phyloP scores from a whole-genome alignment of 257 asterid species.

The Primulina eburnea region DNA sequence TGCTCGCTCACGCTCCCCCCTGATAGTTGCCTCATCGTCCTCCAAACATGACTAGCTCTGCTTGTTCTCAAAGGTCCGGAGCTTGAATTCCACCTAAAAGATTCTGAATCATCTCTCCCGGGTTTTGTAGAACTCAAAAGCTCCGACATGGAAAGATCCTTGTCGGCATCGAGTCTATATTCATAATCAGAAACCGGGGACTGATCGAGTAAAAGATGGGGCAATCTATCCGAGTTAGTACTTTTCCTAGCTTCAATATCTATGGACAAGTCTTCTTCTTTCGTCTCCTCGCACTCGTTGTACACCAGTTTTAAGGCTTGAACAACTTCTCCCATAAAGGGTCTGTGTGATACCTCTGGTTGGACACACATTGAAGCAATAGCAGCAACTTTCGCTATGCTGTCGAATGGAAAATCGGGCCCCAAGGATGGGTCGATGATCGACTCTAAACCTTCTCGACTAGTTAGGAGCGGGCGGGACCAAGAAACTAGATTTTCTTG shows the following conservation, averaged over 20 bases:
- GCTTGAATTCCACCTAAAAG: constrained; percentile 67
- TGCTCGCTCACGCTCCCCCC: constrained; percentile 79
- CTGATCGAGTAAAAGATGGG: constrained; percentile 36
- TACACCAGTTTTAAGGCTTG: constrained; percentile 84
- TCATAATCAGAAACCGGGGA: constrained; percentile 50
- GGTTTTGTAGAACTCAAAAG: constrained; percentile 45
- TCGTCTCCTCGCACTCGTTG: constrained; percentile 55
- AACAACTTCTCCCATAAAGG: constrained; percentile 96
- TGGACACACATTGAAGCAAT: constrained; percentile 94
- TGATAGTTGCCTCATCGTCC: constrained; percentile 49
- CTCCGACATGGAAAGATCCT: constrained; percentile 67
- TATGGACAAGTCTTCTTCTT: constrained; percentile 45
- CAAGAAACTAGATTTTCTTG: constrained; percentile 87
- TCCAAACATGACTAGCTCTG: constrained; percentile 54
- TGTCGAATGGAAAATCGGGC: constrained; percentile 52
- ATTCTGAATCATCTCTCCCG: constrained; percentile 41
- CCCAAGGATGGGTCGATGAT: constrained; percentile 60
- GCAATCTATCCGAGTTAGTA: constrained; percentile 26
- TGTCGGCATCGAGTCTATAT: constrained; percentile 55
- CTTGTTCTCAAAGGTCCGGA: constrained; percentile 67
- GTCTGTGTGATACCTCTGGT: constrained; percentile 89
- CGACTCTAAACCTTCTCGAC: constrained; percentile 51
- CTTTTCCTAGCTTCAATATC: constrained; percentile 35
- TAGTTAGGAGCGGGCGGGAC: constrained; percentile 81
- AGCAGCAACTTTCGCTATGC: constrained; percentile 83